Evolutionary conservation across 768 basidiomycete genomes (phyloP).

Genomic region (Zangia roseola): DNA sequence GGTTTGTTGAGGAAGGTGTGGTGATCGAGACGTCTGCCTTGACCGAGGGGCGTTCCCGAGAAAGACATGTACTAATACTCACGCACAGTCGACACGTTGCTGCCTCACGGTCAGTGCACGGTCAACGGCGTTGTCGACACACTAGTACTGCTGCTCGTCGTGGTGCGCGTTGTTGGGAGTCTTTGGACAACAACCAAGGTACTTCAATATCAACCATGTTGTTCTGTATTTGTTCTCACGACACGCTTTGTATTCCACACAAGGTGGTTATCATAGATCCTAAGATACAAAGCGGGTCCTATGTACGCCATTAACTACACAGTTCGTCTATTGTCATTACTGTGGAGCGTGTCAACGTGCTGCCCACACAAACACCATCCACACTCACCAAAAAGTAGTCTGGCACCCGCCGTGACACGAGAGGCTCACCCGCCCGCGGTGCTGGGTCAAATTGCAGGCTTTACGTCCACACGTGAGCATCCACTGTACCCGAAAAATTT

Average conservation of each 20-base stretch:
- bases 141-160: constrained; percentile 16
- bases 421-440: constrained; percentile 96
- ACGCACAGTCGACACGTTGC: constrained; percentile 15
- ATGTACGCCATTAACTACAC: constrained; percentile 25
- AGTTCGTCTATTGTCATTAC: constrained; percentile 19
- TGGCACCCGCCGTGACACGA: constrained; percentile 93
- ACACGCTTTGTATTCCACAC: constrained; percentile 7
- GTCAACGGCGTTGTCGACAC: neutral
- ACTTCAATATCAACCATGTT: constrained; percentile 21
- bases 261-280: neutral
- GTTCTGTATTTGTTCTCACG: constrained; percentile 21
- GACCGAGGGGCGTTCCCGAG: constrained; percentile 77
- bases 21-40: constrained; percentile 86
- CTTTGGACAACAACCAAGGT: no score
- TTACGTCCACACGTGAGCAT: constrained; percentile 4
- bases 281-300: constrained; percentile 20
- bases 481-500: neutral
- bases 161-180: constrained; percentile 3
- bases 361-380: constrained; percentile 36
- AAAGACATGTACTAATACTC: constrained; percentile 68
- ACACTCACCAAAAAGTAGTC: constrained; percentile 86
- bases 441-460: constrained; percentile 99
- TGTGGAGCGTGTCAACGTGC: constrained; percentile 6
- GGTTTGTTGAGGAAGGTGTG: constrained; percentile 70
- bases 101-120: constrained; percentile 7